These are phyloP conservation scores for Pseudogymnoascus sp. DNA, from an alignment of 2,329 filamentous ascomycete species.

Conservation along the genomic window DNA sequence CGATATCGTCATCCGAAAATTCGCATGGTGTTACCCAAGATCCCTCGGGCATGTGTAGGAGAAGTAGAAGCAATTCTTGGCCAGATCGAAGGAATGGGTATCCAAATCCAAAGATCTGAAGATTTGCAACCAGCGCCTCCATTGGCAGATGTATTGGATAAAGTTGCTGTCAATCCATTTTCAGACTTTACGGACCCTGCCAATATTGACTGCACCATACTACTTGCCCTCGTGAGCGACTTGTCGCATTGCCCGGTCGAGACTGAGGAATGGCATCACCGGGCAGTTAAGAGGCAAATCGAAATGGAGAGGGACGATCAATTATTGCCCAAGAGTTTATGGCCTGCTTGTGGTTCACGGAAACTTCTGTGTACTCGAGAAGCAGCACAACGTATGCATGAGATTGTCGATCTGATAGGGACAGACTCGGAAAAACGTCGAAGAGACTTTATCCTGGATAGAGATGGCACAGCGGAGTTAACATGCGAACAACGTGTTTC, in stretches of 20 bases:
- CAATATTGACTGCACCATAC: conserved; percentile 57
- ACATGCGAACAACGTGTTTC: conserved; percentile 24
- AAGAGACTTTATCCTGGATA: conserved; percentile 48
- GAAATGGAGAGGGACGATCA: conserved; percentile 54
- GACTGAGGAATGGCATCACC: conserved; percentile 28
- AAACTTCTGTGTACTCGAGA: conserved; percentile 55
- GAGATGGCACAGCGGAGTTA: conserved; percentile 20
- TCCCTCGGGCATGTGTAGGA: conserved; percentile 41
- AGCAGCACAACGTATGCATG: conserved; percentile 56
- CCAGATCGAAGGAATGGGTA: conserved; percentile 45
- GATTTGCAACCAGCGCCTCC: conserved; percentile 19
- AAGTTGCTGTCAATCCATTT: conserved; percentile 35
- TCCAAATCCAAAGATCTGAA: conserved; percentile 26
- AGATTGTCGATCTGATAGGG: conserved; percentile 56
- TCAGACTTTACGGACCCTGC: conserved; percentile 36
- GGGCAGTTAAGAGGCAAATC: conserved; percentile 43
- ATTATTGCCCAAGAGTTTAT: conserved; percentile 53
- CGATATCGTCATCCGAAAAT: conserved; percentile 54
- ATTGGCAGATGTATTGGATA: conserved; percentile 20
- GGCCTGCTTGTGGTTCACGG: conserved; percentile 49
- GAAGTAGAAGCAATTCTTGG: conserved; percentile 52
- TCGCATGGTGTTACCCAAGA: conserved; percentile 54
- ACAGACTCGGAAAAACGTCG: conserved; percentile 51
- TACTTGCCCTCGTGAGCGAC: conserved; percentile 63
- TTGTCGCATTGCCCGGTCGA: conserved; percentile 37